Percentiles rank a stretch among this genome's conserved stretches.
Evolutionary conservation across 2,329 filamentous ascomycete species (phyloP).

Genomic region (Fusarium agapanthi): DNA sequence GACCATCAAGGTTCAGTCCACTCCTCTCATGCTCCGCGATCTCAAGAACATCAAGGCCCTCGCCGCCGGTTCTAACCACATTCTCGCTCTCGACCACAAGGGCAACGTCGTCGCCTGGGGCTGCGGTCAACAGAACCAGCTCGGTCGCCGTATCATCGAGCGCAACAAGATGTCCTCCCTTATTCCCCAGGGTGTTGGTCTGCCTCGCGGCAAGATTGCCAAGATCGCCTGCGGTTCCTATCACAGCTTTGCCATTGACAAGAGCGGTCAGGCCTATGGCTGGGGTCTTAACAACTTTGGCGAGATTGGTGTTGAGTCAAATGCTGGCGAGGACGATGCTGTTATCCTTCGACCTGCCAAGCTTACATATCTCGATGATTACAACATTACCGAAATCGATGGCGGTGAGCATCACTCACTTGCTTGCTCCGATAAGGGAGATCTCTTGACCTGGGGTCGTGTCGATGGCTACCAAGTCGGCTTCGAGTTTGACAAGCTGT

Average conservation of each 20-base stretch:
- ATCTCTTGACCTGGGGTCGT: conserved; percentile 69
- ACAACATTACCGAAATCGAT: conserved; percentile 72
- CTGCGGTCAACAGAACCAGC: conserved; percentile 72
- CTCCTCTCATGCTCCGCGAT: conserved; percentile 65
- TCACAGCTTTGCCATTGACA: conserved; percentile 83
- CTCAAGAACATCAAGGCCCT: conserved; percentile 73
- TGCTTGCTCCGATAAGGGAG: conserved; percentile 64
- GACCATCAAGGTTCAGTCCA: conserved; percentile 58
- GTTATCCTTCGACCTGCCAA: conserved; percentile 77
- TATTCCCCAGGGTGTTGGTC: conserved; percentile 65
- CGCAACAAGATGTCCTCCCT: conserved; percentile 71
- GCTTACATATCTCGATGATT: conserved; percentile 70
- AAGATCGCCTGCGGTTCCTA: conserved; percentile 73
- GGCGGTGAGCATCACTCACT: conserved; percentile 81
- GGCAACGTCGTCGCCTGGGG: conserved; percentile 77
- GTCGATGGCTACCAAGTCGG: conserved; percentile 64
- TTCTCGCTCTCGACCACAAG: conserved; percentile 72
- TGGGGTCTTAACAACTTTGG: conserved; percentile 92
- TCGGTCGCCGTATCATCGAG: conserved; percentile 67
- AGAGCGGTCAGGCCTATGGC: conserved; percentile 74
- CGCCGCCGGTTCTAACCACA: conserved; percentile 74
- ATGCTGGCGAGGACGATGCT: conserved; percentile 63
- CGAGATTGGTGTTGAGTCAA: conserved; percentile 73
- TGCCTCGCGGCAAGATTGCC: conserved; percentile 66
- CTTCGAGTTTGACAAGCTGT: conserved; percentile 61